Conservation (phyloP, 176 grass and related monocot species). For the Phyllostachys edulis region DNA sequence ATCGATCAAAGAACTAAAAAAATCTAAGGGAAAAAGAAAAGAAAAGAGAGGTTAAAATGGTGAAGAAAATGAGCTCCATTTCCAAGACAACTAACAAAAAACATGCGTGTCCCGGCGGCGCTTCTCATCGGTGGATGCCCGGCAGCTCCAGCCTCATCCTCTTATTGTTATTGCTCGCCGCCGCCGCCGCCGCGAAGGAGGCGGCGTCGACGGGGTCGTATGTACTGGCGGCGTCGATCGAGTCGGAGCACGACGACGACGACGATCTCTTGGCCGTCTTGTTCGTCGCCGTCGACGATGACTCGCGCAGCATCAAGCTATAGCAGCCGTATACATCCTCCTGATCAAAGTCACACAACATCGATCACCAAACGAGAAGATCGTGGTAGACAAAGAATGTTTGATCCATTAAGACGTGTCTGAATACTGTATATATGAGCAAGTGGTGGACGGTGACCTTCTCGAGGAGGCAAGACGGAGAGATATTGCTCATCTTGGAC, state of each 20-base stretch:
- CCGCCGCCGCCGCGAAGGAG: not conserved
- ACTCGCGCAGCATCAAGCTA: constrained; percentile 36
- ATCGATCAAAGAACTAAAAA: constrained; percentile 30
- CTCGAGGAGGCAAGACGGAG: constrained; percentile 38
- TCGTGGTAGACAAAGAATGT: not conserved
- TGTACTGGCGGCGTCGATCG: not conserved
- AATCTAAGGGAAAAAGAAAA: not conserved
- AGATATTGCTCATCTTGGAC: constrained; percentile 34
- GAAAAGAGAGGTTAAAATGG: not conserved
- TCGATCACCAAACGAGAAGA: not conserved
- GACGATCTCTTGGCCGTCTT: constrained; percentile 30
- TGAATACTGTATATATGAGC: not conserved
- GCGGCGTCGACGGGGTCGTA: not conserved
- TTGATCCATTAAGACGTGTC: not conserved
- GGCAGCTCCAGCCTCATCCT: constrained; percentile 34
- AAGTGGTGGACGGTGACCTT: constrained; percentile 39
- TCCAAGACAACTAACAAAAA: constrained; percentile 28
- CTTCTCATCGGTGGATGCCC: constrained; percentile 20
- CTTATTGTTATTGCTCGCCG: constrained; percentile 21
- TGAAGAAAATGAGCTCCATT: not conserved
- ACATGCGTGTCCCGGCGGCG: constrained; percentile 26
- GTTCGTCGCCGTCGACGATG: not conserved
- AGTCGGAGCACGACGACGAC: not conserved
- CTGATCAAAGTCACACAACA: constrained; percentile 16
- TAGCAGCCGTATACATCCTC: constrained; percentile 67